These are phyloP conservation scores for Pachysolen tannophilus DNA, from an alignment of 805 yeast species.

Conservation along the genomic window DNA sequence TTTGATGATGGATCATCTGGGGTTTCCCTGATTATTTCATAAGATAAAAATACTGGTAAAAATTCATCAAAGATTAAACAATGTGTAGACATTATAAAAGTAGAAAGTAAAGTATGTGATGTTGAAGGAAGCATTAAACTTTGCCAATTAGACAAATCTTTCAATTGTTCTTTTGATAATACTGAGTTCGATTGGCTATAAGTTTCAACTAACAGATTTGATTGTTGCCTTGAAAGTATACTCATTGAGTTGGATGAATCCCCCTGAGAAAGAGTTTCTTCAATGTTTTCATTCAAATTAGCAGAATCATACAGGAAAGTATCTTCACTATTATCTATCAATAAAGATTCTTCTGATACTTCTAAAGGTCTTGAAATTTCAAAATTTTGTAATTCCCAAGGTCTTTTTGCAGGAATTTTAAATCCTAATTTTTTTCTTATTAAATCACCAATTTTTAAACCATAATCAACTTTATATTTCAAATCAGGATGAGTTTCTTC, in stretches of 20 bases:
- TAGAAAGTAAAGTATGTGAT: constrained; percentile 18
- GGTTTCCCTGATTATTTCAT: constrained; percentile 2
- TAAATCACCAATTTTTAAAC: constrained; percentile 36
- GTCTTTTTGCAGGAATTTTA: constrained; percentile 4
- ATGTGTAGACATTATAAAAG: constrained; percentile 36
- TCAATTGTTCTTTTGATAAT: neutral
- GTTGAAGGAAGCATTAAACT: constrained; percentile 9
- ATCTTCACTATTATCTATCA: neutral
- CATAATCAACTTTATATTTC: constrained; percentile 31
- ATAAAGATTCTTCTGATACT: neutral
- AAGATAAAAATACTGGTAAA: constrained; percentile 44
- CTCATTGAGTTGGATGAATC: neutral
- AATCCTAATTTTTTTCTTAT: constrained; percentile 15
- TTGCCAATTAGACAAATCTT: constrained; percentile 7
- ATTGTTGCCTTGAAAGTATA: neutral
- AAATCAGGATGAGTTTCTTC: constrained; percentile 39
- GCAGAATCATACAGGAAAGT: neutral
- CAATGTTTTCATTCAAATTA: neutral
- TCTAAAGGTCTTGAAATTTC: neutral
- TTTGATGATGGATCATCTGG: constrained; percentile 1
- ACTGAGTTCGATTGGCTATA: neutral
- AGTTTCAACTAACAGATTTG: neutral
- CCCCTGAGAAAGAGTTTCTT: neutral
- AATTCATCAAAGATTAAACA: constrained; percentile 42
- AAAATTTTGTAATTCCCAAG: constrained; percentile 9